These are phyloP conservation scores for Bisporella sp. DNA, from an alignment of 2,329 filamentous ascomycete species.

Conservation along the genomic window DNA sequence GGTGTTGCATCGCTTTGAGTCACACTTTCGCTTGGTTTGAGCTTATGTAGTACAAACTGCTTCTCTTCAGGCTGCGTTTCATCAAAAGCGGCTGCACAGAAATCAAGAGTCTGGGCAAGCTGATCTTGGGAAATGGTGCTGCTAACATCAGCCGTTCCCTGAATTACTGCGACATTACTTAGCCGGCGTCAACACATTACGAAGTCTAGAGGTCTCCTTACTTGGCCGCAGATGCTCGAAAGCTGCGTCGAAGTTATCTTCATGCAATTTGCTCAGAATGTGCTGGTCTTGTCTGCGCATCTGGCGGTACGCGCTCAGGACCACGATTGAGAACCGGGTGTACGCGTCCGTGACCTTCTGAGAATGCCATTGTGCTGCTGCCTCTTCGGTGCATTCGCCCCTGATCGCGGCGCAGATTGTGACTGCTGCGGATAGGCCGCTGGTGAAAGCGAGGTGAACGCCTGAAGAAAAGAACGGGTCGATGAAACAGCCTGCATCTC, in stretches of 20 bases:
- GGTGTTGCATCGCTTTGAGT: background rate
- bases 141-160: background rate
- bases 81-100: background rate
- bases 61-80: background rate
- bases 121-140: background rate
- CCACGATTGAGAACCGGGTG: background rate
- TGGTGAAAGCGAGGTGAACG: background rate
- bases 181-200: background rate
- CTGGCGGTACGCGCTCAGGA: background rate
- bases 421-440: background rate
- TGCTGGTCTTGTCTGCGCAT: background rate
- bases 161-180: background rate
- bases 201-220: background rate
- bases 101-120: background rate
- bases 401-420: background rate
- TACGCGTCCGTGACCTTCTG: background rate
- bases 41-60: background rate
- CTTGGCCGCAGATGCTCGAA: background rate
- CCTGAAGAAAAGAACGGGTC: background rate
- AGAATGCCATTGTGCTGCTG: background rate
- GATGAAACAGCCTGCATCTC: background rate
- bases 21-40: background rate
- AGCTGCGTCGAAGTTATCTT: background rate
- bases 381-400: background rate
- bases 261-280: background rate